Percentiles rank a stretch among this genome's conserved stretches.
phyloP scores from a whole-genome alignment of 1,139 yeast genomes.

The Protomyces inundatus region DNA sequence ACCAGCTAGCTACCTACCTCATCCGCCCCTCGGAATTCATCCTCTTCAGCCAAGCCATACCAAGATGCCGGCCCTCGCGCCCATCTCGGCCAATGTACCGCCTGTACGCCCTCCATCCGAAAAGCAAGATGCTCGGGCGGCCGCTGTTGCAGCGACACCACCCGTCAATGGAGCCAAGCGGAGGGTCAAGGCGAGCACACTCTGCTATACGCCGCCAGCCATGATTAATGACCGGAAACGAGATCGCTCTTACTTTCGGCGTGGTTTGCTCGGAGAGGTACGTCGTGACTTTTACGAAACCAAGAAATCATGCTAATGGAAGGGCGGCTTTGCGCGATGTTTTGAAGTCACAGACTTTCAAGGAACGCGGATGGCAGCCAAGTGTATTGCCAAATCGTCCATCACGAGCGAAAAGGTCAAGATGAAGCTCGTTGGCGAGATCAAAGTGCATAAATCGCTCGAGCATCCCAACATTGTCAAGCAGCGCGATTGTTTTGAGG shows the following conservation, averaged over 20 bases:
- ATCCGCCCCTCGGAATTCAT: background rate
- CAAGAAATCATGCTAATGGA: constrained; percentile 22
- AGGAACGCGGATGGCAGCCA: constrained; percentile 89
- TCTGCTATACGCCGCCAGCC: constrained; percentile 93
- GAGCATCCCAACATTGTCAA: constrained; percentile 84
- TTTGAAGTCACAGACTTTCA: constrained; percentile 82
- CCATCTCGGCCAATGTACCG: background rate
- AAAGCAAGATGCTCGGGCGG: background rate
- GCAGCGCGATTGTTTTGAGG: constrained; percentile 92
- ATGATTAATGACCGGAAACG: constrained; percentile 70
- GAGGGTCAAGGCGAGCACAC: constrained; percentile 78
- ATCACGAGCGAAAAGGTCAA: constrained; percentile 86
- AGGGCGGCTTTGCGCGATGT: constrained; percentile 97
- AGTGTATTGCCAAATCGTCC: constrained; percentile 94
- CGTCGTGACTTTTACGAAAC: constrained; percentile 14
- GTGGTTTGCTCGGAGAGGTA: constrained; percentile 78
- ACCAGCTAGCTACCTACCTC: background rate
- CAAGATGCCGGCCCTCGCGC: background rate
- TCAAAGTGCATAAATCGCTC: constrained; percentile 89
- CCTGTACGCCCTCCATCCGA: background rate
- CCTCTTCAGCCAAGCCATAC: too few relatives aligned
- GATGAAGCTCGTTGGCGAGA: constrained; percentile 78
- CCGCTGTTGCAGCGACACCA: background rate
- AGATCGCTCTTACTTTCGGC: constrained; percentile 87
- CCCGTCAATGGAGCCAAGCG: constrained; percentile 46